These are phyloP conservation scores for Cytospora chrysosperma DNA, from an alignment of 2,329 filamentous ascomycete species.

Conservation along the genomic window DNA sequence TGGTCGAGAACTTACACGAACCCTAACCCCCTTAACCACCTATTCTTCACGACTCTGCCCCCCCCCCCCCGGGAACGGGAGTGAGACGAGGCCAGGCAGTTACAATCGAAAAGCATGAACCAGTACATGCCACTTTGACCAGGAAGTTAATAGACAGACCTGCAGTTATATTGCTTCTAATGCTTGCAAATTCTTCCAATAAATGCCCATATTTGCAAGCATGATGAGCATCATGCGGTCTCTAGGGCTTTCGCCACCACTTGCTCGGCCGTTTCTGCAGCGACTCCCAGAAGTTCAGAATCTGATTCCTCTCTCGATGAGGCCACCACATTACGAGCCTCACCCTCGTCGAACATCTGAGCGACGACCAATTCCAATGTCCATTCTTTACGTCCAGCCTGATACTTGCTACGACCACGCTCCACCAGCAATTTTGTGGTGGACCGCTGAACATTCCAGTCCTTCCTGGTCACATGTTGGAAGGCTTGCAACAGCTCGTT, in stretches of 20 bases:
- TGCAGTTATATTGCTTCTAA: no score
- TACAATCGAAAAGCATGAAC: no score
- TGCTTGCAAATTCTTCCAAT: no score
- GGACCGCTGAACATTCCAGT: conserved; percentile 27
- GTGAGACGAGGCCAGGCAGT: no score
- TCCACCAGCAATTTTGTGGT: conserved; percentile 9
- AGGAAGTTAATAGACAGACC: no score
- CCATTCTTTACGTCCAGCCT: conserved; percentile 28
- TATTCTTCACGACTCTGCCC: no score
- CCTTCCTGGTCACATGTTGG: conserved; percentile 24
- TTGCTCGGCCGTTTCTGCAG: conserved; percentile 30
- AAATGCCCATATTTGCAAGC: background rate
- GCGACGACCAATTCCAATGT: conserved; percentile 32
- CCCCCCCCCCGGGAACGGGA: no score
- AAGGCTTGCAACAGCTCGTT: conserved; percentile 28
- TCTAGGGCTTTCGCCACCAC: conserved; percentile 29
- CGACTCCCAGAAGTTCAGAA: conserved; percentile 29
- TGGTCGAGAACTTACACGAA: background rate
- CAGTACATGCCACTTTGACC: no score
- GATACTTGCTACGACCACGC: conserved; percentile 26
- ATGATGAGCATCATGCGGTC: background rate
- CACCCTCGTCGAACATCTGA: conserved; percentile 33
- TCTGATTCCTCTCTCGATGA: conserved; percentile 28
- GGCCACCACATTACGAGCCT: conserved; percentile 31
- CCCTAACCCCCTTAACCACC: no score